Evolutionary conservation across 176 grass and related monocot species (phyloP), one percentile per base, ranked within the genome.

Genomic region (Avena insularis): DNA sequence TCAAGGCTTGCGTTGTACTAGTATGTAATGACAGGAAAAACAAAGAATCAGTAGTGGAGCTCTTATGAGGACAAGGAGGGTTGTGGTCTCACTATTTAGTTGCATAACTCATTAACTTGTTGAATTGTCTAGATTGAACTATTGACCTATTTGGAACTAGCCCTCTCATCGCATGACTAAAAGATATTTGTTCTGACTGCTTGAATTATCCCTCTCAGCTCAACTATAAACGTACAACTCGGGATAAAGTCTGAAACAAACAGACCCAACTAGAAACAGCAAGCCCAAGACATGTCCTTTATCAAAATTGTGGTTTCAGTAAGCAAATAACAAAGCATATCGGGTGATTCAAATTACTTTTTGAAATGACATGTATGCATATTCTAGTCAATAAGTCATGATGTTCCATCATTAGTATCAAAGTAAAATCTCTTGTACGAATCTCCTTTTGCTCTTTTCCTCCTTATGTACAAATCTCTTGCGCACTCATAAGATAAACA

Each of bases 101-200:
- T 7, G 40, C 43, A 81, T 19, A 53, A 21, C 19, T 71, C 29
- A 16, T 62, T 21, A 88, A 83, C 45, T 36, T 83, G 27, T 49
- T 48, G 16, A 60, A 38, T 48, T 60, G 47, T 77, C 23, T 49
- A 89, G 48, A 35, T 35, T 35, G 75, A 33, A 17, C 10, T 75
- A 77, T 58, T 12, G 31, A 48, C 19, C 46, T 77, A 60, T 3
- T 51, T 29, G 23, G 58, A 68, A 81, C n/a, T 75, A 29, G 12
- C 10, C 36, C 58, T 23, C 12, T 51, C 5, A 12, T 79, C 17
- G 60, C 1, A 38, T 59, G 38, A 78, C 17, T 19, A 65, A 75
- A 83, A 70, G 14, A 59, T 19, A 50, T 46, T 69, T 70, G 3
- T 54, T 46, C 20, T 61, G 12, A 8, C 59, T 71, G 9, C 21